Conservation (phyloP, 495 filamentous ascomycete genomes). For the Aspergillus olivimuriae region DNA sequence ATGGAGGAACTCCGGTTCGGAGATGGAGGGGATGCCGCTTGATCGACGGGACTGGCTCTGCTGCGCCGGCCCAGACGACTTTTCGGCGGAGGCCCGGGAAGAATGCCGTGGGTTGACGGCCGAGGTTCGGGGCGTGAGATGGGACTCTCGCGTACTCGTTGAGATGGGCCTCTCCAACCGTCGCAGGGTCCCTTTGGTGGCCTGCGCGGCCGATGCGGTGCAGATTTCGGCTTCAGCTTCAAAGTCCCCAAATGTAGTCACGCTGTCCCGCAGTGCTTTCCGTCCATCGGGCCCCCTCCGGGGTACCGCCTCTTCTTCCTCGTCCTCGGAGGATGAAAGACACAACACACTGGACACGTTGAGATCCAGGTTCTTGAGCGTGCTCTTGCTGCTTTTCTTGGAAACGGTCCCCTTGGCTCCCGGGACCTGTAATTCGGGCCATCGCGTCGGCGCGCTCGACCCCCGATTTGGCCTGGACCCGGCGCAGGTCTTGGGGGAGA, state of each 20-base stretch:
- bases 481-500: conserved; percentile 14
- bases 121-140: conserved; percentile 11
- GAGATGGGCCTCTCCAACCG: conserved; percentile 26
- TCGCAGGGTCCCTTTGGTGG: conserved; percentile 22
- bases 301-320: conserved; percentile 43
- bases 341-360: conserved; percentile 48
- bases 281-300: conserved; percentile 12
- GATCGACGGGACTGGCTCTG: conserved; percentile 27
- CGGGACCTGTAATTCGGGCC: conserved; percentile 11
- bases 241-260: conserved; percentile 32
- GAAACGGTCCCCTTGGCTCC: conserved; percentile 21
- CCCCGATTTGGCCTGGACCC: conserved; percentile 3
- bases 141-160: conserved; percentile 26
- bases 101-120: conserved; percentile 14
- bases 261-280: conserved; percentile 28
- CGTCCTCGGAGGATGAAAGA: conserved; percentile 52
- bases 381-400: conserved; percentile 39
- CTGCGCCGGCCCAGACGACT: conserved; percentile 17
- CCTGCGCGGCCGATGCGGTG: conserved; percentile 33
- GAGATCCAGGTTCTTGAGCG: conserved; percentile 41
- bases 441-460: conserved; percentile 10
- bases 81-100: conserved; percentile 23
- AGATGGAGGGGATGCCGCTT: conserved; percentile 28
- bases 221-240: conserved; percentile 39
- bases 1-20: conserved; percentile 25